Conservation (phyloP, 768 basidiomycete genomes). For the Boletus huronensis region DNA sequence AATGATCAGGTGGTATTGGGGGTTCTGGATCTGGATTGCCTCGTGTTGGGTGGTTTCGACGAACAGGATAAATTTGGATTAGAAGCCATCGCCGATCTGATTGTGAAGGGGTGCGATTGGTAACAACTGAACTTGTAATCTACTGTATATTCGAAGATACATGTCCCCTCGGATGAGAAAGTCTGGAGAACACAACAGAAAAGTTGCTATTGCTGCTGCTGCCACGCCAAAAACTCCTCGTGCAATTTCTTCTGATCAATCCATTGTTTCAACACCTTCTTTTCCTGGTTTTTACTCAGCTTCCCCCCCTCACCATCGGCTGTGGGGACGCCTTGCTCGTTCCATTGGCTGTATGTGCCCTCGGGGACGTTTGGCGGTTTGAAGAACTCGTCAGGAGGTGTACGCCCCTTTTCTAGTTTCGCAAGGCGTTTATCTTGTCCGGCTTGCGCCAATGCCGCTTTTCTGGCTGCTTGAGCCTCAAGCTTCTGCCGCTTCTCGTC, state of each 20-base stretch:
- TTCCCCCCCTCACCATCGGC: slow-evolving; percentile 85
- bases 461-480: slow-evolving; percentile 77
- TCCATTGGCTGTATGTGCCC: slow-evolving; percentile 79
- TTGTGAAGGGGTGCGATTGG: slow-evolving; percentile 68
- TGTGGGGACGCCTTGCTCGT: slow-evolving; percentile 78
- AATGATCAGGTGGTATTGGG: slow-evolving; percentile 41
- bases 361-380: slow-evolving; percentile 73
- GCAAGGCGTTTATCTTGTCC: slow-evolving; percentile 65
- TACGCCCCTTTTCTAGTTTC: slow-evolving; percentile 82
- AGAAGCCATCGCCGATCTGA: slow-evolving; percentile 62
- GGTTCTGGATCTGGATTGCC: slow-evolving; percentile 86
- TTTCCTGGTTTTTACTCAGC: slow-evolving; percentile 73
- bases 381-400: slow-evolving; percentile 76
- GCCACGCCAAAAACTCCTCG: slow-evolving; percentile 65
- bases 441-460: slow-evolving; percentile 63
- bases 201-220: slow-evolving; percentile 22
- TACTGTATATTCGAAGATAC: not conserved
- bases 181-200: not conserved
- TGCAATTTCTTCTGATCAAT: slow-evolving; percentile 73
- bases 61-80: slow-evolving; percentile 76
- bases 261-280: slow-evolving; percentile 76
- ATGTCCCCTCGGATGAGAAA: not conserved
- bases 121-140: slow-evolving; percentile 30
- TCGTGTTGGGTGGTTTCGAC: slow-evolving; percentile 65
- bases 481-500: slow-evolving; percentile 81